Evolutionary conservation across 371 early-diverging fungal genomes (phyloP), one percentile per base, ranked within the genome.

Genomic region (Zopfochytrium polystomum): DNA sequence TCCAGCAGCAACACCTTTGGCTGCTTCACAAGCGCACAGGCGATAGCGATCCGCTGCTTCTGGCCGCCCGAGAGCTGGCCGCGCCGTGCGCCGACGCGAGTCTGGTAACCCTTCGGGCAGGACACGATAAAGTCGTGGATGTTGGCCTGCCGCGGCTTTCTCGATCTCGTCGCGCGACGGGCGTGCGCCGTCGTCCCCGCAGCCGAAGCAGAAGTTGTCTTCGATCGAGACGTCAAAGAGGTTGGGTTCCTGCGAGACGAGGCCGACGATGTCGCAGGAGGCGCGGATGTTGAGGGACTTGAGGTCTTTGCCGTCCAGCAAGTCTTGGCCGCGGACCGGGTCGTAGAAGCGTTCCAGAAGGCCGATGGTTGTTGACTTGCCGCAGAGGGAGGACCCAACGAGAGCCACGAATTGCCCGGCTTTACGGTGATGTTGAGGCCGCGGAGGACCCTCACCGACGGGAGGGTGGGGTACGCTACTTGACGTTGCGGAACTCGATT

Each of bases 281-380:
- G 83, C 79, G 23, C 71, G 66, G 33, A 91, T 66, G 43, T 66
- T 35, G 65, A 86, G 82, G 27, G 79, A 76, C 44, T 75, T 70
- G 58, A 90, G 81, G 58, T 90, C 82, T 31, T 74, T 60, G 31
- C 82, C 83, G 63, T 94, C 90, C 13, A 90, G 60, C 2, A 67
- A 68, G 20, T 89, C 81, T 1, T 70, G 52, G 26, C 79, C 79
- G 46, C 38, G 62, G 23, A 56, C 48, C 15, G 80, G 84, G 67
- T 96, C 92, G 67, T 94, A 96, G 75, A 89, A 90, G 0, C 96
- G 85, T 75, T 90, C 87, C 27, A 95, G 66, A 67, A 93, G 81
- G 60, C 85, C 86, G 65, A 93, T 83, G 9, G 85, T 82, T 0
- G 96, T 93, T 15, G 84, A 83, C 71, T 93, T 93, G 5, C 71